Percentiles rank a stretch among this genome's conserved stretches.
Conservation (phyloP, 768 basidiomycete genomes). For the Calocybe gangraenosa region DNA sequence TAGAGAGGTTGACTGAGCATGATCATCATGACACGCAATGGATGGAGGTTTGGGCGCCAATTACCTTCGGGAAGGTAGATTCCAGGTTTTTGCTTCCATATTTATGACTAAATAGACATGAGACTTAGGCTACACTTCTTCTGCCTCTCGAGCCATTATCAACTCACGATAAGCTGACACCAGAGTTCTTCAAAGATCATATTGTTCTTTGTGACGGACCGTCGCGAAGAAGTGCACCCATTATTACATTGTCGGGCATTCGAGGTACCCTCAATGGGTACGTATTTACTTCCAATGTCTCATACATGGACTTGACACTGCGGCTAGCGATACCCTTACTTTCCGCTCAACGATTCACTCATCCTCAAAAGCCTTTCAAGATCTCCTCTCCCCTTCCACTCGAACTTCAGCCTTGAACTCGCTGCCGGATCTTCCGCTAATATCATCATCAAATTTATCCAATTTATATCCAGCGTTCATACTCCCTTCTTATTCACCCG, state of each 20-base stretch:
- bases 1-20: constrained; percentile 58
- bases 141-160: constrained; percentile 64
- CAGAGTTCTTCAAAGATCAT: constrained; percentile 83
- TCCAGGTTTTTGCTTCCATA: too few species aligned
- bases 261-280: constrained; percentile 67
- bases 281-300: constrained; percentile 17
- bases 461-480: constrained; percentile 46
- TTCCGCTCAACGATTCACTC: constrained; percentile 41
- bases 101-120: neutral
- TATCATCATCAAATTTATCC: constrained; percentile 19
- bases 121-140: constrained; percentile 67
- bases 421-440: constrained; percentile 53
- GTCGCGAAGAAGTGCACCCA: constrained; percentile 40
- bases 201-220: constrained; percentile 59
- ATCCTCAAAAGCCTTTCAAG: constrained; percentile 36
- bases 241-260: constrained; percentile 82
- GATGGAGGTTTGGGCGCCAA: constrained; percentile 61
- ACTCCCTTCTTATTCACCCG: constrained; percentile 38
- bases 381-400: constrained; percentile 29
- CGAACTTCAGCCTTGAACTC: constrained; percentile 29
- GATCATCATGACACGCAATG: constrained; percentile 58
- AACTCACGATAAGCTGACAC: constrained; percentile 52
- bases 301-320: neutral
- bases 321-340: constrained; percentile 32
- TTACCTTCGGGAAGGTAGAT: constrained; percentile 70